A percentile compares a stretch with the other conserved stretches of the same genome.
phyloP scores from a whole-genome alignment of 106 monocot genomes.

The Apostasia ramifera region DNA sequence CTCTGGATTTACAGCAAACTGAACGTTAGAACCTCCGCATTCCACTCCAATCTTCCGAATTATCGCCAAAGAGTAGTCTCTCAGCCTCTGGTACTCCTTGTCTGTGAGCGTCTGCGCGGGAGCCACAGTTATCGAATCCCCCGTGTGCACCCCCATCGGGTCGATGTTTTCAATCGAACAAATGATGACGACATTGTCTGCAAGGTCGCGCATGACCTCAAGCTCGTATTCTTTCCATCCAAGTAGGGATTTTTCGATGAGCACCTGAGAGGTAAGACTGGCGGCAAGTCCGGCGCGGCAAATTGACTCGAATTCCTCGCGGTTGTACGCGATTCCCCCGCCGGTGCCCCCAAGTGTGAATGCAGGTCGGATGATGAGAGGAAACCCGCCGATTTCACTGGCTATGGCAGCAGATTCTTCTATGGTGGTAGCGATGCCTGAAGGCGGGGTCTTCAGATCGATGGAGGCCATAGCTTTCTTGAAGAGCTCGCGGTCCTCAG shows the following conservation, averaged over 20 bases:
- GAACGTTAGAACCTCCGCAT: slow-evolving; percentile 98
- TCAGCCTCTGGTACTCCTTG: slow-evolving; percentile 92
- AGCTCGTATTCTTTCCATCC: slow-evolving; percentile 99
- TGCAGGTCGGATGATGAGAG: slow-evolving; percentile 83
- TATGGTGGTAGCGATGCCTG: slow-evolving; percentile 80
- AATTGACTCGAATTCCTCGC: slow-evolving; percentile 75
- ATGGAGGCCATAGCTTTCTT: slow-evolving; percentile 83
- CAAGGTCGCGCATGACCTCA: slow-evolving; percentile 97
- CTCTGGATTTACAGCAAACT: slow-evolving; percentile 87
- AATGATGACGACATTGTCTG: slow-evolving; percentile 96
- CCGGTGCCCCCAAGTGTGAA: slow-evolving; percentile 94
- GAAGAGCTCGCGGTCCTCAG: slow-evolving; percentile 89
- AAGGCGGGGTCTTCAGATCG: slow-evolving; percentile 90
- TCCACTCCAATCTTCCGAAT: slow-evolving; percentile 97
- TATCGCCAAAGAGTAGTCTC: slow-evolving; percentile 84
- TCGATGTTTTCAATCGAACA: slow-evolving; percentile 98
- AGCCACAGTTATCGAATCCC: slow-evolving; percentile 93
- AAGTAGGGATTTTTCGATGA: slow-evolving; percentile 92
- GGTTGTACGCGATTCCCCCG: slow-evolving; percentile 93
- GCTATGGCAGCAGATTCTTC: slow-evolving; percentile 78
- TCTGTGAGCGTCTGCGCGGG: slow-evolving; percentile 96
- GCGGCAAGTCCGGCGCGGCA: slow-evolving; percentile 77
- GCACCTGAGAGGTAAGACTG: slow-evolving; percentile 73
- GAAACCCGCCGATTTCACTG: slow-evolving; percentile 68
- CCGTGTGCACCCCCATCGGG: slow-evolving; percentile 95